Conservation (phyloP, 2,329 filamentous ascomycete genomes). For the Spiromastix sp. region DNA sequence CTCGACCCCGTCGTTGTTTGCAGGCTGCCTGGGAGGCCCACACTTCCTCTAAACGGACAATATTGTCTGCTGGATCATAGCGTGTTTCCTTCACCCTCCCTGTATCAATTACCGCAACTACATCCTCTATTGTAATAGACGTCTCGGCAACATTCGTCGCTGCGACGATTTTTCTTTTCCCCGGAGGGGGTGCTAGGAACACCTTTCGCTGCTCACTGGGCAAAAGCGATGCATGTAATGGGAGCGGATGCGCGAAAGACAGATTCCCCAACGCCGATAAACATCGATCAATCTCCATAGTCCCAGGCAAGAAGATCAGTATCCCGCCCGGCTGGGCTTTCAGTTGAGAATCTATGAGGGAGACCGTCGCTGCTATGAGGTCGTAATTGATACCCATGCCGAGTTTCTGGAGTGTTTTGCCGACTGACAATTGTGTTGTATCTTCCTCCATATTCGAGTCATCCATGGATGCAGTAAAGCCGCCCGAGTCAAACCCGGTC, state of each 20-base stretch:
- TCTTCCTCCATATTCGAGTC: slow-evolving; percentile 34
- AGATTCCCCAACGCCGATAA: slow-evolving; percentile 58
- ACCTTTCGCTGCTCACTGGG: slow-evolving; percentile 81
- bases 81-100: slow-evolving; percentile 95
- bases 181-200: slow-evolving; percentile 63
- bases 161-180: slow-evolving; percentile 84
- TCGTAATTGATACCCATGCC: slow-evolving; percentile 87
- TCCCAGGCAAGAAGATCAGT: slow-evolving; percentile 88
- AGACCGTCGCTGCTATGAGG: slow-evolving; percentile 69
- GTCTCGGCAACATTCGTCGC: slow-evolving; percentile 97
- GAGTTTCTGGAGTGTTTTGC: slow-evolving; percentile 60
- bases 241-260: slow-evolving; percentile 63
- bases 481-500: slow-evolving; percentile 55
- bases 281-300: slow-evolving; percentile 79
- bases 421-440: slow-evolving; percentile 38
- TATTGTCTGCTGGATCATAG: slow-evolving; percentile 83
- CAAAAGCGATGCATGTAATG: slow-evolving; percentile 83
- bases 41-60: slow-evolving; percentile 86
- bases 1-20: slow-evolving; percentile 86
- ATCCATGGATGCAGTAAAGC: slow-evolving; percentile 23
- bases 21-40: slow-evolving; percentile 92
- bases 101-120: slow-evolving; percentile 90
- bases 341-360: slow-evolving; percentile 69
- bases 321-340: slow-evolving; percentile 69
- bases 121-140: slow-evolving; percentile 96